These are phyloP conservation scores for Sporothrix phasma DNA, from an alignment of 2,329 filamentous ascomycete genomes.

Conservation along the genomic window DNA sequence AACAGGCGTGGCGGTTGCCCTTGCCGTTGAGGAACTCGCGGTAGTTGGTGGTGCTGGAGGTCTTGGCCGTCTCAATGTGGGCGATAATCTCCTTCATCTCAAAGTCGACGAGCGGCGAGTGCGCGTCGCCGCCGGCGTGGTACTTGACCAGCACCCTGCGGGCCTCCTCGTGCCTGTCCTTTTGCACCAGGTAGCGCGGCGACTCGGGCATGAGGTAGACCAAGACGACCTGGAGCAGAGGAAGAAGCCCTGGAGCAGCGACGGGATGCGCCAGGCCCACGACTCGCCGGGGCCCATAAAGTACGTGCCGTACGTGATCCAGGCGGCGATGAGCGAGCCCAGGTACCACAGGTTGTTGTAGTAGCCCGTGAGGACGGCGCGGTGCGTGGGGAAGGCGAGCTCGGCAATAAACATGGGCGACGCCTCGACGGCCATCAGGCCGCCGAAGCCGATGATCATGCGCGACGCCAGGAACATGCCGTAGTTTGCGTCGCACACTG, in stretches of 20 bases:
- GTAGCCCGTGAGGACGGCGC: slow-evolving; percentile 11
- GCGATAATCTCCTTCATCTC: slow-evolving; percentile 26
- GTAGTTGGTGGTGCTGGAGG: slow-evolving; percentile 20
- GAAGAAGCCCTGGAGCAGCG: slow-evolving; percentile 37
- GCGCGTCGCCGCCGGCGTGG: slow-evolving; percentile 18
- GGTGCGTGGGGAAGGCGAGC: slow-evolving; percentile 16
- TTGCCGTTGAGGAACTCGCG: slow-evolving; percentile 28
- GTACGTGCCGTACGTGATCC: slow-evolving; percentile 26
- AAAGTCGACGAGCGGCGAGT: slow-evolving; percentile 41
- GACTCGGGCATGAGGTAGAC: slow-evolving; percentile 9
- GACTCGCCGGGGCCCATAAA: slow-evolving; percentile 25
- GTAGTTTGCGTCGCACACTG: slow-evolving; percentile 23
- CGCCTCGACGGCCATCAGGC: slow-evolving; percentile 1
- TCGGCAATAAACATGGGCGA: slow-evolving; percentile 16
- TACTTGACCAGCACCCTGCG: slow-evolving; percentile 26
- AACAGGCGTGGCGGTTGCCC: slow-evolving; percentile 12
- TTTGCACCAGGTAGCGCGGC: slow-evolving; percentile 15
- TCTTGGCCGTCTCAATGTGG: not conserved
- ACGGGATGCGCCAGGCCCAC: slow-evolving; percentile 48
- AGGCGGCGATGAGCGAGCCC: slow-evolving; percentile 26
- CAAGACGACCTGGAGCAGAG: slow-evolving; percentile 24
- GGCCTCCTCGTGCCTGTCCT: slow-evolving; percentile 21
- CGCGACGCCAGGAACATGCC: not conserved
- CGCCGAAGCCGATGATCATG: slow-evolving; percentile 3
- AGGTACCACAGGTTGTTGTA: slow-evolving; percentile 22